These are phyloP conservation scores for Trichoderma polysporum DNA, from an alignment of 2,329 filamentous ascomycete genomes.

Conservation along the genomic window DNA sequence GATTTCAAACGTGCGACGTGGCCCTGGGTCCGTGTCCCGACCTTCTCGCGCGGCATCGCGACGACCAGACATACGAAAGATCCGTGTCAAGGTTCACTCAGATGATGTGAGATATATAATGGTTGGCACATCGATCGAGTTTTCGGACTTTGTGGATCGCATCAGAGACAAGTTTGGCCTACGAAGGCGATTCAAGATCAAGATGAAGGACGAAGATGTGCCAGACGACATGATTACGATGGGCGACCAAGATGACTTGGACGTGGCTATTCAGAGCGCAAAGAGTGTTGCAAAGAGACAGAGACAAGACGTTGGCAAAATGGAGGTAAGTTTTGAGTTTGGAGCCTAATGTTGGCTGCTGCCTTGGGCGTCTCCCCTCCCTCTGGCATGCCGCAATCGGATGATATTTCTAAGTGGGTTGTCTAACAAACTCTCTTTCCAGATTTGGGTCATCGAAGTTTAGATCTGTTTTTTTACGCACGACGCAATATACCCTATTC, in stretches of 20 bases:
- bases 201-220: conserved; percentile 77
- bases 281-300: conserved; percentile 70
- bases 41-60: conserved; percentile 56
- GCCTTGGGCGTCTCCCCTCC: conserved; percentile 14
- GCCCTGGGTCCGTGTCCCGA: conserved; percentile 47
- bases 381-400: neutral
- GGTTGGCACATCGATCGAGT: conserved; percentile 70
- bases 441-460: conserved; percentile 50
- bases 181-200: conserved; percentile 78
- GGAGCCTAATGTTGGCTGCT: neutral
- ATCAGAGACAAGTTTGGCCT: conserved; percentile 87
- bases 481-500: conserved; percentile 16
- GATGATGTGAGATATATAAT: conserved; percentile 93
- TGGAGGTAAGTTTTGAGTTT: conserved; percentile 69
- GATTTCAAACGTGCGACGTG: conserved; percentile 55
- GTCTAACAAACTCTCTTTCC: conserved; percentile 29
- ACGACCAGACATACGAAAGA: conserved; percentile 68
- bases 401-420: neutral
- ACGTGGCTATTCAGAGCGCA: conserved; percentile 75
- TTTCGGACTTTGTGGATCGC: conserved; percentile 72
- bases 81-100: conserved; percentile 88
- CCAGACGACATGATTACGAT: conserved; percentile 91
- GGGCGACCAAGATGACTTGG: conserved; percentile 93
- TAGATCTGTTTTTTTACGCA: conserved; percentile 27
- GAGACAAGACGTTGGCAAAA: conserved; percentile 80